Conservation (phyloP, 2,329 filamentous ascomycete genomes). For the Monosporascus sp. region DNA sequence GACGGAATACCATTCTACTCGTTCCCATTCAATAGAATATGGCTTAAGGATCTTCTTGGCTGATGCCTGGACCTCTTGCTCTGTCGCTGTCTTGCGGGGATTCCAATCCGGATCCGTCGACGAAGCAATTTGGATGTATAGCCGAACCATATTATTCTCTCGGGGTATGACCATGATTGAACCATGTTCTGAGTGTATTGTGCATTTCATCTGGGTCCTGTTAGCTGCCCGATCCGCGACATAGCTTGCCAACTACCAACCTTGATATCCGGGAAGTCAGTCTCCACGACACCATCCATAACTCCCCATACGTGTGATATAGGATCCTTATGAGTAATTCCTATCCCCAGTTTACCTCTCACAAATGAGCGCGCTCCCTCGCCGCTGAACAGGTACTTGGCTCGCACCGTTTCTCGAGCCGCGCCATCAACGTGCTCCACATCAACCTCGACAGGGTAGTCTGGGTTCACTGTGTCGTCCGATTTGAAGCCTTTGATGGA, state of each 20-base stretch:
- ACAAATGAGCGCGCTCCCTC: slow-evolving; percentile 66
- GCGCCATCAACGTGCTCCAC: slow-evolving; percentile 72
- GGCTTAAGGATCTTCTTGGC: slow-evolving; percentile 62
- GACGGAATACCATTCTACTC: slow-evolving; percentile 68
- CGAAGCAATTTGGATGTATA: slow-evolving; percentile 63
- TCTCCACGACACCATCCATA: slow-evolving; percentile 67
- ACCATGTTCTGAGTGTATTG: slow-evolving; percentile 67
- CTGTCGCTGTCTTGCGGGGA: slow-evolving; percentile 57
- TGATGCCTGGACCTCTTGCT: slow-evolving; percentile 56
- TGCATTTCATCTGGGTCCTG: slow-evolving; percentile 60
- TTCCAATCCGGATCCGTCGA: slow-evolving; percentile 57
- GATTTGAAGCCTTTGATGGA: slow-evolving; percentile 57
- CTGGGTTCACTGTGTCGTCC: slow-evolving; percentile 47
- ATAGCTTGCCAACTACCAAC: slow-evolving; percentile 28
- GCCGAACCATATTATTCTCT: slow-evolving; percentile 61
- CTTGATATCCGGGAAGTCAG: slow-evolving; percentile 73
- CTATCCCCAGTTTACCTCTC: slow-evolving; percentile 60
- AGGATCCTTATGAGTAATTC: slow-evolving; percentile 65
- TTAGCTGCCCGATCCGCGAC: slow-evolving; percentile 32
- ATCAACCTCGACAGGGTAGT: slow-evolving; percentile 76
- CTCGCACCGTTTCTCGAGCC: slow-evolving; percentile 57
- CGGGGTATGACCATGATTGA: slow-evolving; percentile 77
- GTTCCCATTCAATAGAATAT: slow-evolving; percentile 62
- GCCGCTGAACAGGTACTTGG: slow-evolving; percentile 67
- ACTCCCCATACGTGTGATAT: slow-evolving; percentile 71